Conservation (phyloP, 2,329 filamentous ascomycete species). For the Exophiala mesophila region DNA sequence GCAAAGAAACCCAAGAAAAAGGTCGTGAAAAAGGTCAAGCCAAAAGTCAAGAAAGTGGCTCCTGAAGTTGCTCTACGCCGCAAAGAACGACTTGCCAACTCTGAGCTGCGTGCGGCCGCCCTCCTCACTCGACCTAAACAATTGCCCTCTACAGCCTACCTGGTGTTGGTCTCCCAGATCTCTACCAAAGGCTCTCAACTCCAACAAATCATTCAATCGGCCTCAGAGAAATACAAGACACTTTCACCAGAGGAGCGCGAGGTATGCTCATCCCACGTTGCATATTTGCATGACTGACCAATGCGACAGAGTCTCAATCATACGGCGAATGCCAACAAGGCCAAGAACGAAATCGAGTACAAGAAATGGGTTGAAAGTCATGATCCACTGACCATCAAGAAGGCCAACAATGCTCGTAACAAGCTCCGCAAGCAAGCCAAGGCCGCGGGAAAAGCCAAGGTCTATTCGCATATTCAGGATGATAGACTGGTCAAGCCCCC, state of each 20-base stretch:
- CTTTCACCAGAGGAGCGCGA: slow-evolving; percentile 33
- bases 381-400: slow-evolving; percentile 53
- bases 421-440: slow-evolving; percentile 25
- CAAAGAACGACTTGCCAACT: slow-evolving; percentile 25
- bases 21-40: slow-evolving; percentile 26
- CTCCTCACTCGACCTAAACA: slow-evolving; percentile 31
- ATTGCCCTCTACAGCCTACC: slow-evolving; percentile 28
- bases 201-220: slow-evolving; percentile 1
- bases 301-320: slow-evolving; percentile 50
- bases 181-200: neutral
- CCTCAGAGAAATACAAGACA: slow-evolving; percentile 31
- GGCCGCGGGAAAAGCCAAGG: slow-evolving; percentile 13
- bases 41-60: slow-evolving; percentile 30
- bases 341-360: slow-evolving; percentile 41
- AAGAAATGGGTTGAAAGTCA: slow-evolving; percentile 52
- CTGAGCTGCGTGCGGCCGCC: slow-evolving; percentile 11
- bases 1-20: slow-evolving; percentile 23
- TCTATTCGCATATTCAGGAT: slow-evolving; percentile 43
- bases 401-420: slow-evolving; percentile 55
- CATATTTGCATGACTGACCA: slow-evolving; percentile 2
- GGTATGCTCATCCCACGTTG: slow-evolving; percentile 28
- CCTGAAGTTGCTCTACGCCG: slow-evolving; percentile 24
- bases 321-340: slow-evolving; percentile 44
- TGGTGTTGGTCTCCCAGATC: slow-evolving; percentile 26
- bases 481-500: slow-evolving; percentile 48